A percentile compares a stretch with the other conserved stretches of the same genome.
Conservation (phyloP, 202 grass and related monocot species). For the Setaria viridis region DNA sequence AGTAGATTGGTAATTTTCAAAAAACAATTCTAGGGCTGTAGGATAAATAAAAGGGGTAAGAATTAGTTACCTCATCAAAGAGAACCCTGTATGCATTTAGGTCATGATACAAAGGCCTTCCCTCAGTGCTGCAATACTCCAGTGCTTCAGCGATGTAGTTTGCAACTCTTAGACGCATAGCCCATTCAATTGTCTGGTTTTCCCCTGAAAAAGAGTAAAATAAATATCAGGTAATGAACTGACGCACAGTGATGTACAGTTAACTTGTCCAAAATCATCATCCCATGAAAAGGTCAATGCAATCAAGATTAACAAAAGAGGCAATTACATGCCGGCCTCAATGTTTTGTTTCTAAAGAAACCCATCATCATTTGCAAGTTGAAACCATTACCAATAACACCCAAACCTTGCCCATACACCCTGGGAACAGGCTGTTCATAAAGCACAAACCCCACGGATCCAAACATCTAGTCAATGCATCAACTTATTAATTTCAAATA, state of each 20-base stretch:
- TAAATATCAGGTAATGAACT: constrained; percentile 20
- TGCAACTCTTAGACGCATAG: constrained; percentile 93
- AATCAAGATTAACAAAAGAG: constrained; percentile 8
- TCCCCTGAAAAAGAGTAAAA: constrained; percentile 73
- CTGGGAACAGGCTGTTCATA: not conserved
- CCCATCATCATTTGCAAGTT: not conserved
- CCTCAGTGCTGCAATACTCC: constrained; percentile 78
- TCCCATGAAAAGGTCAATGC: not conserved
- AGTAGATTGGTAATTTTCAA: not conserved
- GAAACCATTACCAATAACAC: not conserved
- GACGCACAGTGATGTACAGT: not conserved
- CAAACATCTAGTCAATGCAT: not conserved
- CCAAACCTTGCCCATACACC: not conserved
- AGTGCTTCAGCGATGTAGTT: constrained; percentile 89
- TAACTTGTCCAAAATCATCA: not conserved
- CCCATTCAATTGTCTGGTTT: constrained; percentile 98
- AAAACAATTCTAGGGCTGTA: not conserved
- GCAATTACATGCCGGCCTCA: not conserved
- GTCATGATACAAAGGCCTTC: constrained; percentile 87
- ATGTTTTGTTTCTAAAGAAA: constrained; percentile 1
- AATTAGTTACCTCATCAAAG: constrained; percentile 73
- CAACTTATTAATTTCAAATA: not conserved
- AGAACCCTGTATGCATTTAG: constrained; percentile 93
- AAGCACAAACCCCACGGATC: not conserved
- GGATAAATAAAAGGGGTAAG: constrained; percentile 9